phyloP scores from a whole-genome alignment of 768 basidiomycete genomes.

The Suillus sp. region DNA sequence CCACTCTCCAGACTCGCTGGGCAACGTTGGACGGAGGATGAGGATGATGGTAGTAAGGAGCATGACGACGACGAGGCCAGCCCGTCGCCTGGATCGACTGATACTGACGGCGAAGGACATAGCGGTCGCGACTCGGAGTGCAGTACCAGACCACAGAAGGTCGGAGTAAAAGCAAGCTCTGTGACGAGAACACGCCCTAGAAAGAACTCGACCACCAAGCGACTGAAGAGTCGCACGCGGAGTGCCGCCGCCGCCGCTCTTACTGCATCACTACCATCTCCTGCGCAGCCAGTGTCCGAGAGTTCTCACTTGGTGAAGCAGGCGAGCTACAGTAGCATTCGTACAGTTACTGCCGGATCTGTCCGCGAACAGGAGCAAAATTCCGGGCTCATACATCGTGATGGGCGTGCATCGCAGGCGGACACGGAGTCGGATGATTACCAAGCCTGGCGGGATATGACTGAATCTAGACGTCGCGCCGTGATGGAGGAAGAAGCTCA shows the following conservation, averaged over 20 bases:
- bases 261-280: constrained; percentile 39
- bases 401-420: constrained; percentile 29
- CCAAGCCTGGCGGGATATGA: constrained; percentile 31
- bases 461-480: constrained; percentile 19
- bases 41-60: constrained; percentile 33
- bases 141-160: constrained; percentile 9
- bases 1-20: constrained; percentile 63
- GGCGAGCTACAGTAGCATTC: constrained; percentile 66
- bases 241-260: constrained; percentile 71
- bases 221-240: constrained; percentile 49
- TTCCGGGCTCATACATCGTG: constrained; percentile 21
- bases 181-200: constrained; percentile 34
- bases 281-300: background rate
- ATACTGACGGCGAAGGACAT: constrained; percentile 55
- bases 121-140: constrained; percentile 32
- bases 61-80: constrained; percentile 55
- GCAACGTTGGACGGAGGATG: constrained; percentile 57
- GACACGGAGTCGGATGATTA: constrained; percentile 24
- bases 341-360: constrained; percentile 67
- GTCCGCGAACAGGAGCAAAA: constrained; percentile 39
- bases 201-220: constrained; percentile 29
- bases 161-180: constrained; percentile 23
- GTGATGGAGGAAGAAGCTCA: constrained; percentile 51
- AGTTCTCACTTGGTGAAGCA: constrained; percentile 38
- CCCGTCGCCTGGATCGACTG: constrained; percentile 61